phyloP scores from a whole-genome alignment of 169 alveolate species.

The Cryptosporidium meleagridis region DNA sequence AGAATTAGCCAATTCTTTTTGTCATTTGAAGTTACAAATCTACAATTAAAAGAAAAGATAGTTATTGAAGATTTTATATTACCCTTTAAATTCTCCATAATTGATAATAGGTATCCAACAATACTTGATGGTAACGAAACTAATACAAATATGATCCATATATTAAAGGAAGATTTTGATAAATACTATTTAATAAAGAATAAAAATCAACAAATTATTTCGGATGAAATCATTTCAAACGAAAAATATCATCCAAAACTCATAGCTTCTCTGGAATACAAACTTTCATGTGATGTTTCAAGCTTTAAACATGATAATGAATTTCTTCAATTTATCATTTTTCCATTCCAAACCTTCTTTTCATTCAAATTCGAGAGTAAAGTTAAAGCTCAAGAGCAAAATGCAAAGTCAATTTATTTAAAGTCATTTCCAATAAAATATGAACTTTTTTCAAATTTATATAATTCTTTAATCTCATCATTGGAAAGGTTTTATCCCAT shows the following conservation, averaged over 20 bases:
- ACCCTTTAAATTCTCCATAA: neutral
- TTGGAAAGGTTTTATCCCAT: conserved; percentile 11
- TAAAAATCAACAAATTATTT: neutral
- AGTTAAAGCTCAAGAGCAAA: neutral
- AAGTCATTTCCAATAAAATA: conserved; percentile 52
- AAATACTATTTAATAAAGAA: neutral
- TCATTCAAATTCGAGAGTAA: neutral
- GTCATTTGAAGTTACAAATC: conserved; percentile 13
- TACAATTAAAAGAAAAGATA: conserved; percentile 5
- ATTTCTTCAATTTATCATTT: conserved; percentile 4
- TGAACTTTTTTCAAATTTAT: neutral
- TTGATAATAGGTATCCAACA: neutral
- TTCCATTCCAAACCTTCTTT: conserved; percentile 32
- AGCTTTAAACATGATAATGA: neutral
- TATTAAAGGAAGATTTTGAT: conserved; percentile 3
- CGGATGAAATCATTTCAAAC: conserved; percentile 3
- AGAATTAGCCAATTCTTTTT: neutral
- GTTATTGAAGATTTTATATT: conserved; percentile 24
- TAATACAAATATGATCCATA: conserved; percentile 8
- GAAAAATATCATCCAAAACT: neutral
- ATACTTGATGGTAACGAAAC: conserved; percentile 26
- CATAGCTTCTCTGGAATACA: neutral
- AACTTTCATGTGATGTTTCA: conserved; percentile 4
- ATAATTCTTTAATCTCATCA: conserved; percentile 10
- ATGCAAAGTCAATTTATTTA: neutral